phyloP scores from a whole-genome alignment of 495 filamentous ascomycete species.

The Neurospora sp. region DNA sequence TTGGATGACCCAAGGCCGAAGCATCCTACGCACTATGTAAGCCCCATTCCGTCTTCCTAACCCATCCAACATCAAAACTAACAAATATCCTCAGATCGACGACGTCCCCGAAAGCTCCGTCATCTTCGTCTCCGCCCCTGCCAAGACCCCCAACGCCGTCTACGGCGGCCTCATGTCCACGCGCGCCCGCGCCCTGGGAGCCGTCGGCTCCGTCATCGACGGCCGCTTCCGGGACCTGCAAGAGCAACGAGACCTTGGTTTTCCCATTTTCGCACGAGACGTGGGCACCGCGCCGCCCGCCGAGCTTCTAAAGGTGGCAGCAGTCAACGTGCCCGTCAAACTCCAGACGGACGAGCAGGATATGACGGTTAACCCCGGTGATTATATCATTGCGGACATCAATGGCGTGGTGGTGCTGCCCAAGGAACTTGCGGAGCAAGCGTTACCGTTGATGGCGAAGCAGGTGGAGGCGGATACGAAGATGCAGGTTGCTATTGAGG shows the following conservation, averaged over 20 bases:
- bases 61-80: no score
- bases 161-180: slow-evolving; percentile 52
- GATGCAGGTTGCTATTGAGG: slow-evolving; percentile 39
- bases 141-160: slow-evolving; percentile 41
- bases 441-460: slow-evolving; percentile 36
- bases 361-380: slow-evolving; percentile 41
- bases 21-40: slow-evolving; percentile 38
- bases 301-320: slow-evolving; percentile 33
- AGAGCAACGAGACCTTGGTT: slow-evolving; percentile 45
- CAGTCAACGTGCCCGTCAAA: slow-evolving; percentile 31
- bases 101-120: slow-evolving; percentile 39
- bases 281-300: slow-evolving; percentile 42
- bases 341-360: slow-evolving; percentile 33
- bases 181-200: slow-evolving; percentile 38
- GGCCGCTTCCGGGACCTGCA: slow-evolving; percentile 48
- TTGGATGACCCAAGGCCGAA: slow-evolving; percentile 36
- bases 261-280: slow-evolving; percentile 43
- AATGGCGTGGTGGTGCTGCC: slow-evolving; percentile 46
- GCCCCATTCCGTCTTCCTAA: no score
- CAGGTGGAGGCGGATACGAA: slow-evolving; percentile 45
- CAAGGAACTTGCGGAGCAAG: slow-evolving; percentile 34
- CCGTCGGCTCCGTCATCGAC: slow-evolving; percentile 42
- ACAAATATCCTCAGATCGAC: slow-evolving; percentile 30
- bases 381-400: slow-evolving; percentile 46
- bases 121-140: slow-evolving; percentile 46